Base-by-base conservation (phyloP, 768 basidiomycete genomes). In the Suillus ampliporus region DNA sequence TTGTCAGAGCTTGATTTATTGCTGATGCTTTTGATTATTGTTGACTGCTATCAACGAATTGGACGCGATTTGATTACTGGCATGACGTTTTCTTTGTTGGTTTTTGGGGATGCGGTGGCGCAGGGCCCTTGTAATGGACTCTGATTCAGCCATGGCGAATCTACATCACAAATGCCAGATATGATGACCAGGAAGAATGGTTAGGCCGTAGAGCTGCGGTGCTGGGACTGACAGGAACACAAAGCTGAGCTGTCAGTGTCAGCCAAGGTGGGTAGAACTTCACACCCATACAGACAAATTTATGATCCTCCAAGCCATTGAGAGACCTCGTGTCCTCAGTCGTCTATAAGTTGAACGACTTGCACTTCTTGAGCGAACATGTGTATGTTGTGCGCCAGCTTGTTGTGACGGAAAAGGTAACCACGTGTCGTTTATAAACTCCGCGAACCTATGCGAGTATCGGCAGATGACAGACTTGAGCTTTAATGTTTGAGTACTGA, bases 401-500 rank as follows among this genome's bases (percentile, higher is more conserved):
- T 37, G 37, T 48, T 8, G 15, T 28, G 11, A 31, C 11, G 19
- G 11, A 51, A 51, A 51, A 51, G 50, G 50, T 6, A 51, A 51
- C 50, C 50, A 51, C 50, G 50, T 51, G 50, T 34, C 34, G 19
- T 34, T 51, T 51, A 51, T 11, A 51, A 51, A 51, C 50, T 51
- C 50, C 50, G 50, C 50, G 47, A 48, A 48, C 47, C 26, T 48
- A 26, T 48, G 8, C 47, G 31, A 19, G 50, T 17, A 10, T n/a
- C 50, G 28, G 34, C 34, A 11, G 48, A 50, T 50, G 48, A 26
- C 28, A 50, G 10, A 50, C 31, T 31, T 31, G 31, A 31, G 31
- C 31, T 31, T n/a, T 31, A 6, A 31, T 6, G 28, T 11, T 31
- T 50, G 48, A 11, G 48, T 50, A 51, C 50, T 51, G 50, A 50